These are phyloP conservation scores for Nepenthes mirabilis DNA, from an alignment of 148 eudicot genomes.

Conservation along the genomic window DNA sequence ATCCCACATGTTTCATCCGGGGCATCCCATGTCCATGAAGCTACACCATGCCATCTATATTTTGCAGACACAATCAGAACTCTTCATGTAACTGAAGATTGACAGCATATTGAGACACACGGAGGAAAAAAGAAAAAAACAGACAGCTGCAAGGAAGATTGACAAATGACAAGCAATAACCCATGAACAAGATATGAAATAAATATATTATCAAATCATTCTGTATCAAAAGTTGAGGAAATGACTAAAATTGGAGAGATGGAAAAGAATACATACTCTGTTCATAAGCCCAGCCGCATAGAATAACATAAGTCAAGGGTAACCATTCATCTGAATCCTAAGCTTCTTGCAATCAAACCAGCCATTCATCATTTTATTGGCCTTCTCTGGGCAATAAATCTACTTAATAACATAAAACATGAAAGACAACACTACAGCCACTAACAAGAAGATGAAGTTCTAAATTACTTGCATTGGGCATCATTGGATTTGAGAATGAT, in stretches of 20 bases:
- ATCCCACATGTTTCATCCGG: conserved; percentile 98
- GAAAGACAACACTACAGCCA: no score
- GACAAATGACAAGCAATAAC: no score
- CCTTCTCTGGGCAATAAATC: no score
- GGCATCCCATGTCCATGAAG: conserved; percentile 99
- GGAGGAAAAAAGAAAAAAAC: not conserved
- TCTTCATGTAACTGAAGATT: no score
- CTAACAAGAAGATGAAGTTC: no score
- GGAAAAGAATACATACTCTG: conserved; percentile 27
- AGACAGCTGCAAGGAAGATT: no score
- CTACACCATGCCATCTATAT: conserved; percentile 87
- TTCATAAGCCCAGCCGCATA: conserved; percentile 8
- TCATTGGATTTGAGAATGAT: no score
- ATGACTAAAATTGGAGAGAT: not conserved
- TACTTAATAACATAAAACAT: no score
- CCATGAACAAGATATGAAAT: no score
- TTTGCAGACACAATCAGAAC: not conserved
- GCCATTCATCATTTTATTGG: no score
- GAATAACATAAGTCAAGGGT: not conserved
- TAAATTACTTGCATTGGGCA: no score
- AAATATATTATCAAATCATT: not conserved
- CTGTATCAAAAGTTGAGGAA: not conserved
- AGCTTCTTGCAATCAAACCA: no score
- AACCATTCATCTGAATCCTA: not conserved
- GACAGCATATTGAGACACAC: not conserved